These are phyloP conservation scores for Quillaja saponaria DNA, from an alignment of 306 rosid species.

Conservation along the genomic window DNA sequence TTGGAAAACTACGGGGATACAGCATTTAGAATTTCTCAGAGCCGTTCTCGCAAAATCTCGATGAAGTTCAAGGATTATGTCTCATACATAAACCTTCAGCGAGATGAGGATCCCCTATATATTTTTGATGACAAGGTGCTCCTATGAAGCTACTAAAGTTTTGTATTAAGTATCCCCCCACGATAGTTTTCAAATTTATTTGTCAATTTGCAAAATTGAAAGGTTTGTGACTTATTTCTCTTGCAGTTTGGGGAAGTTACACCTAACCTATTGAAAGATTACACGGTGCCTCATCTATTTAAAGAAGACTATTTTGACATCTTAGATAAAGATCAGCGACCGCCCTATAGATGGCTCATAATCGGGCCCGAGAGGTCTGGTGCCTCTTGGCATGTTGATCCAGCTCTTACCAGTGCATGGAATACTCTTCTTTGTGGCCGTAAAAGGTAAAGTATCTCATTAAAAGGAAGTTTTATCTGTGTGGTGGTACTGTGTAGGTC, in stretches of 20 bases:
- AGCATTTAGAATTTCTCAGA: conserved; percentile 82
- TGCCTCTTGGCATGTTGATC: conserved; percentile 99
- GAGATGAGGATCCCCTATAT: conserved; percentile 95
- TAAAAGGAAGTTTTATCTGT: conserved; percentile 18
- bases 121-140: conserved; percentile 91
- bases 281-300: conserved; percentile 81
- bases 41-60: conserved; percentile 55
- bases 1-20: conserved; percentile 67
- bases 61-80: conserved; percentile 87
- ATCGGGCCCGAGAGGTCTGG: conserved; percentile 99
- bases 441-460: too few relatives aligned
- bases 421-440: conserved; percentile 91
- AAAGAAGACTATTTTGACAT: conserved; percentile 86
- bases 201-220: conserved; percentile 23
- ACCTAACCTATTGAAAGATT: conserved; percentile 85
- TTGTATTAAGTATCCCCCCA: conserved; percentile 8
- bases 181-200: conserved; percentile 27
- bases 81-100: conserved; percentile 76
- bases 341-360: conserved; percentile 94
- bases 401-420: conserved; percentile 99
- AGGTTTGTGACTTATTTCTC: too few relatives aligned
- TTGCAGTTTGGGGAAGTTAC: conserved; percentile 88
- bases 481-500: conserved; percentile 12
- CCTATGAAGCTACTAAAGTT: conserved; percentile 29
- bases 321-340: conserved; percentile 75